A percentile compares a stretch with the other conserved stretches of the same genome.
Conservation (phyloP, 768 basidiomycete genomes). For the Lanmaoa pseudosensibilis region DNA sequence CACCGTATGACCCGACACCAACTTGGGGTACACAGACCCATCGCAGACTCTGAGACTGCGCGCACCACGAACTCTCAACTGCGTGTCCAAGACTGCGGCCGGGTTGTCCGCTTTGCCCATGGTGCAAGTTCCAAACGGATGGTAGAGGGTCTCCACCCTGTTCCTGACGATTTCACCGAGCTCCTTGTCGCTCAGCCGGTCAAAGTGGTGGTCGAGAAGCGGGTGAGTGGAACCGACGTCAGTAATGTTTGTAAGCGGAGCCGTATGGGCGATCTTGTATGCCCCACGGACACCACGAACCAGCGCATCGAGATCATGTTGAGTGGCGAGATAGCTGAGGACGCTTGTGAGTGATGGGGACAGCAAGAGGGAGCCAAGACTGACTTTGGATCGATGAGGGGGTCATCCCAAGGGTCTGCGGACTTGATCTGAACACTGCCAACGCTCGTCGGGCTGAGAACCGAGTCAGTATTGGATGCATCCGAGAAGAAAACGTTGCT, state of each 20-base stretch:
- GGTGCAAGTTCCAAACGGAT: constrained; percentile 41
- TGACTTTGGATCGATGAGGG: constrained; percentile 46
- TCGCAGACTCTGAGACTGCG: constrained; percentile 46
- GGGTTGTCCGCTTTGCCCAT: constrained; percentile 41
- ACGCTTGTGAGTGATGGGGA: neutral
- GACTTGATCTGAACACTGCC: constrained; percentile 44
- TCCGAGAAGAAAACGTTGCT: neutral
- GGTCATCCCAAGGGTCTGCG: constrained; percentile 39
- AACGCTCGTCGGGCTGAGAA: constrained; percentile 42
- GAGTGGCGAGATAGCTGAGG: constrained; percentile 42
- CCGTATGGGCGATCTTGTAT: constrained; percentile 37
- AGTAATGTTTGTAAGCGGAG: constrained; percentile 39
- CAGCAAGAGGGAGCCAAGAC: constrained; percentile 4
- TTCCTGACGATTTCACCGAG: constrained; percentile 36
- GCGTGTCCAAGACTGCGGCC: constrained; percentile 44
- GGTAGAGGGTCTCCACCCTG: constrained; percentile 43
- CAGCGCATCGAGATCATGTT: constrained; percentile 41
- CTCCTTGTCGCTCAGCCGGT: constrained; percentile 33
- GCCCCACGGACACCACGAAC: constrained; percentile 43
- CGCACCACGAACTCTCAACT: constrained; percentile 44
- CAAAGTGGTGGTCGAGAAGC: constrained; percentile 40
- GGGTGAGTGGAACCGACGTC: constrained; percentile 33
- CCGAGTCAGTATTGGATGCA: neutral
- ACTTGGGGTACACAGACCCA: constrained; percentile 44
- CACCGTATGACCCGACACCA: constrained; percentile 48